Conservation (phyloP, 176 grass and related monocot genomes). For the Carex kokanica region DNA sequence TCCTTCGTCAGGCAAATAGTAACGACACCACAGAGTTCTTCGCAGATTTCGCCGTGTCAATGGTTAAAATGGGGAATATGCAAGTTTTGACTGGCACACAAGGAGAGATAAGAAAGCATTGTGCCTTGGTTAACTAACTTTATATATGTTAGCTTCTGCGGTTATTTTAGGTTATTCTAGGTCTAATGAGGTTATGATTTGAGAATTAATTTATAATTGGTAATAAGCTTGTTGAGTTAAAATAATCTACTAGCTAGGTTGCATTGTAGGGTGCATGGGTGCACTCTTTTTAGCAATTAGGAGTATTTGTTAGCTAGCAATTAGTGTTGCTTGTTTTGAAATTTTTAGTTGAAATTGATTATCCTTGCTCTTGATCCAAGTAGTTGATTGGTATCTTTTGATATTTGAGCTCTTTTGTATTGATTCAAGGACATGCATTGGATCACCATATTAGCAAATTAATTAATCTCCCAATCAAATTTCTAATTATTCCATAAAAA, state of each 20-base stretch:
- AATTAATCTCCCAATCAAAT: neutral
- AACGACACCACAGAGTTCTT: conserved; percentile 58
- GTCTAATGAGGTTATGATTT: conserved; percentile 7
- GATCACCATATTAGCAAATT: neutral
- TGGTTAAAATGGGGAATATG: conserved; percentile 69
- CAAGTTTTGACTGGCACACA: conserved; percentile 60
- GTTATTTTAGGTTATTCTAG: neutral
- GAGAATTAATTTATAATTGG: conserved; percentile 5
- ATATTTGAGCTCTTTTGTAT: neutral
- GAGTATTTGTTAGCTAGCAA: neutral
- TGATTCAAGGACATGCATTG: neutral
- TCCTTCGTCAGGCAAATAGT: conserved; percentile 33
- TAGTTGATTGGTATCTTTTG: conserved; percentile 2
- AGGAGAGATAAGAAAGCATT: conserved; percentile 72
- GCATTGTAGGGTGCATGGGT: neutral
- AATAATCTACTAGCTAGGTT: conserved; percentile 11
- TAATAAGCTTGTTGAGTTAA: conserved; percentile 12
- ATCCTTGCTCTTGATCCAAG: neutral
- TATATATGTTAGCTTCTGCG: neutral
- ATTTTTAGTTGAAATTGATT: neutral
- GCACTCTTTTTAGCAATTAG: conserved; percentile 15
- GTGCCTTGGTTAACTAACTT: conserved; percentile 46
- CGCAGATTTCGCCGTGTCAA: conserved; percentile 51
- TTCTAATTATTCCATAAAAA: neutral
- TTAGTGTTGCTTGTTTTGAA: neutral